These are phyloP conservation scores for Penicillium freii DNA, from an alignment of 2,329 filamentous ascomycete genomes.

Conservation along the genomic window DNA sequence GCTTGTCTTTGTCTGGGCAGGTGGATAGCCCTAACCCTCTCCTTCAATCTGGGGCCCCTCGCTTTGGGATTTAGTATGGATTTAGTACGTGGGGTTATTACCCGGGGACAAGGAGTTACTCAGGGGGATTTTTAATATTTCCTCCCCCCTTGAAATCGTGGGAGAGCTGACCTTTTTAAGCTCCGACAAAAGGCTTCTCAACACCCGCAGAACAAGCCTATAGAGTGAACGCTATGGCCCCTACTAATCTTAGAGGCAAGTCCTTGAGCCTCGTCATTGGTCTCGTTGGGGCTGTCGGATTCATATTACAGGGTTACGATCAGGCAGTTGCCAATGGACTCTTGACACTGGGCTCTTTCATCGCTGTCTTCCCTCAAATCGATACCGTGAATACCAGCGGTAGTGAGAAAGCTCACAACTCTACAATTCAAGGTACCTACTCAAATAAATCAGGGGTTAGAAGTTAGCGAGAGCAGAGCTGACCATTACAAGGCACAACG, in stretches of 20 bases:
- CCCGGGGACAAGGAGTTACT: not conserved
- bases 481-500: slow-evolving; percentile 16
- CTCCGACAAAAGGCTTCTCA: not conserved
- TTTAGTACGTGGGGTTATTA: not conserved
- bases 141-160: not conserved
- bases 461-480: not conserved
- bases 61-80: not conserved
- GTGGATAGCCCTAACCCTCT: not conserved
- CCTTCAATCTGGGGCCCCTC: slow-evolving; percentile 1
- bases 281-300: slow-evolving; percentile 17
- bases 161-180: not conserved
- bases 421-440: slow-evolving; percentile 18
- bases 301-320: slow-evolving; percentile 20
- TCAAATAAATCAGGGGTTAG: not conserved
- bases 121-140: not conserved
- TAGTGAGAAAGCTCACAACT: slow-evolving; percentile 16
- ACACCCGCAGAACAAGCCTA: not conserved
- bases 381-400: slow-evolving; percentile 17
- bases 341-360: slow-evolving; percentile 18
- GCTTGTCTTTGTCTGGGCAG: not conserved
- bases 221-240: not conserved
- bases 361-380: slow-evolving; percentile 17
- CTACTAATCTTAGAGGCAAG: slow-evolving; percentile 13
- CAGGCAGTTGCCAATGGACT: slow-evolving; percentile 20
- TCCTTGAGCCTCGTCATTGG: slow-evolving; percentile 16